Base-by-base conservation (phyloP, 2,329 filamentous ascomycete genomes). In the Xylaria sp. region DNA sequence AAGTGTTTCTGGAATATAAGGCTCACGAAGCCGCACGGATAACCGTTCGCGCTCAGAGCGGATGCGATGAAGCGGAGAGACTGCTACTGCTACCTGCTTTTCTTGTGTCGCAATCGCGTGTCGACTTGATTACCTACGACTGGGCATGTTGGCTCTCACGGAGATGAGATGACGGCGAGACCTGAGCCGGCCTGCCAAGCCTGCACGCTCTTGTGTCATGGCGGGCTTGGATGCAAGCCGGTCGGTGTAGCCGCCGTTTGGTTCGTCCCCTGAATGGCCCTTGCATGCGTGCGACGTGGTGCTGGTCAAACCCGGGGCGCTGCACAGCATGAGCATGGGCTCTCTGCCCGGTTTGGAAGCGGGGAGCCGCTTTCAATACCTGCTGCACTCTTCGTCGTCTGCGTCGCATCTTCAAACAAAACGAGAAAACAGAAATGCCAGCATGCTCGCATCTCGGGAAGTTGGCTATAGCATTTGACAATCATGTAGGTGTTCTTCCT, bases 101-200 rank as follows among this genome's bases (percentile, higher is more conserved):
- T 29, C 31, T 46, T n/a, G 43, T 25, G 15, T 25, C 43, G 43
- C 23, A 46, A 46, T 29, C 43, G 43, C 17, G 29, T 37, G 47
- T 37, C 21, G 27, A 21, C 35, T 37, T 35, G 17, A 27, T 27
- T n/a, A 38, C 40, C n/a, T n/a, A n/a, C n/a, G n/a, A n/a, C n/a
- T n/a, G 31, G 31, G 17, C 2, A 21, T n/a, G 3, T 25, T 15
- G 27, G 37, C 25, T 60, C 29, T 47, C 31, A 49, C 41, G 25
- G n/a, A 52, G 38, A 38, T 58, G 54, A 43, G 41, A 56, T 52
- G 48, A 54, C 53, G 54, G 53, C 46, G 21, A 58, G 54, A 38
- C 48, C 43, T 17, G 54, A 38, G 38, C 49, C 60, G 60, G 38
- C 55, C 44, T 21, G 60, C 60, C 60, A 62, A 62, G 60, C 55